phyloP scores from a whole-genome alignment of 2,329 filamentous ascomycete genomes.

The Fulvia fulva region DNA sequence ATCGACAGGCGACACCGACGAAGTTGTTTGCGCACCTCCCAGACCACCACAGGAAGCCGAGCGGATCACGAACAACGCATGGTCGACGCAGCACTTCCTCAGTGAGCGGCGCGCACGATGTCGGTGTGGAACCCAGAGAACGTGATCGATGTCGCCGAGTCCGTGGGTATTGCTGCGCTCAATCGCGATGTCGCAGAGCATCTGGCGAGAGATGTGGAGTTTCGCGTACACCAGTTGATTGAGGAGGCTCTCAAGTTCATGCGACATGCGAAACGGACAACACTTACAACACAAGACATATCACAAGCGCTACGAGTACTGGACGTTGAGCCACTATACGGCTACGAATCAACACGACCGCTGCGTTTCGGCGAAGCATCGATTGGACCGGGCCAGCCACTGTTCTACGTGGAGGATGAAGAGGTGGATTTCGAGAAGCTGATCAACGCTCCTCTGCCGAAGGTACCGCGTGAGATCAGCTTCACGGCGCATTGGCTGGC shows the following conservation, averaged over 20 bases:
- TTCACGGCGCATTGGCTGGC: slow-evolving; percentile 98
- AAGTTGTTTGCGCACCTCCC: neutral
- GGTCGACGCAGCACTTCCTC: neutral
- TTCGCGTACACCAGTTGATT: slow-evolving; percentile 86
- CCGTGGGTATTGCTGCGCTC: slow-evolving; percentile 78
- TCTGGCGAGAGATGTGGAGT: slow-evolving; percentile 91
- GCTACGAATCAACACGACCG: slow-evolving; percentile 88
- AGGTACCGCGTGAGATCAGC: slow-evolving; percentile 86
- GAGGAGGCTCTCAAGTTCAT: slow-evolving; percentile 95
- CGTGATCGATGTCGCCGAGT: slow-evolving; percentile 92
- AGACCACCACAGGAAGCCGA: neutral
- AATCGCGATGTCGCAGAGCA: slow-evolving; percentile 83
- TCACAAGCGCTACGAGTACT: slow-evolving; percentile 79
- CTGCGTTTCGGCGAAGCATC: slow-evolving; percentile 91
- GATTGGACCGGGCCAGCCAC: slow-evolving; percentile 83
- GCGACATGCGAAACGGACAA: slow-evolving; percentile 82
- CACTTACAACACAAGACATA: slow-evolving; percentile 83
- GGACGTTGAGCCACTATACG: slow-evolving; percentile 92
- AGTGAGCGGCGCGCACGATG: slow-evolving; percentile 19
- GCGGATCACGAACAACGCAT: neutral
- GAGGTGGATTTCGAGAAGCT: slow-evolving; percentile 98
- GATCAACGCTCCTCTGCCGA: slow-evolving; percentile 92
- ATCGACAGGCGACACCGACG: no score
- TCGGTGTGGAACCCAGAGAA: slow-evolving; percentile 95
- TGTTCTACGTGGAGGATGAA: slow-evolving; percentile 97